Conservation (phyloP, 192 early-diverging fungal species). For the Kickxella alabastrina region DNA sequence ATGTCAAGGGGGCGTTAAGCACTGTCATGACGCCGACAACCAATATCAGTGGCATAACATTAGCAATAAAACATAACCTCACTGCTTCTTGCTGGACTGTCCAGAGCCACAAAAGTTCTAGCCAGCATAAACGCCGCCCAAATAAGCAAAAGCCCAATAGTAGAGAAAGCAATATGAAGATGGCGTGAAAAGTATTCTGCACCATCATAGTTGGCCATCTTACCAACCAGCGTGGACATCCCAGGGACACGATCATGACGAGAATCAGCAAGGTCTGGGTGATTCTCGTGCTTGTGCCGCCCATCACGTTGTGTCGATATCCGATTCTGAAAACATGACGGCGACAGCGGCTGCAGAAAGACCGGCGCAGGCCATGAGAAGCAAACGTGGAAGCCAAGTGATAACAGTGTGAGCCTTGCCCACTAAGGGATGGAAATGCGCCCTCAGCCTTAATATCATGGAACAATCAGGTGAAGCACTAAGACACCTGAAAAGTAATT, state of each 20-base stretch:
- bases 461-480: not conserved
- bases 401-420: not conserved
- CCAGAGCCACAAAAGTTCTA: slow-evolving; percentile 16
- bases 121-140: slow-evolving; percentile 36
- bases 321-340: not conserved
- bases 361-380: too few relatives aligned
- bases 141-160: slow-evolving; percentile 8
- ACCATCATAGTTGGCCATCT: not conserved
- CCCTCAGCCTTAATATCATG: not conserved
- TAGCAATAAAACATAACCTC: slow-evolving; percentile 19
- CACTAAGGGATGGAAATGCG: not conserved
- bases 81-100: slow-evolving; percentile 10
- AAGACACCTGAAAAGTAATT: slow-evolving; percentile 7
- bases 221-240: not conserved
- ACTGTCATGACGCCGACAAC: slow-evolving; percentile 6
- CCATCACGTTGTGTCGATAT: not conserved
- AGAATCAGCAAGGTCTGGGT: not conserved
- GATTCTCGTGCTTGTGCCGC: not conserved
- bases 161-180: not conserved
- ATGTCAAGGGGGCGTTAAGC: slow-evolving; percentile 18
- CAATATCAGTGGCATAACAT: slow-evolving; percentile 13
- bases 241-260: not conserved
- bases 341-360: not conserved
- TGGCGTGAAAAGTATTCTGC: not conserved
- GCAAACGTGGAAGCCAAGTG: not conserved